phyloP scores from a whole-genome alignment of 208 protist genomes.

The Trypanosomatidae sp. region DNA sequence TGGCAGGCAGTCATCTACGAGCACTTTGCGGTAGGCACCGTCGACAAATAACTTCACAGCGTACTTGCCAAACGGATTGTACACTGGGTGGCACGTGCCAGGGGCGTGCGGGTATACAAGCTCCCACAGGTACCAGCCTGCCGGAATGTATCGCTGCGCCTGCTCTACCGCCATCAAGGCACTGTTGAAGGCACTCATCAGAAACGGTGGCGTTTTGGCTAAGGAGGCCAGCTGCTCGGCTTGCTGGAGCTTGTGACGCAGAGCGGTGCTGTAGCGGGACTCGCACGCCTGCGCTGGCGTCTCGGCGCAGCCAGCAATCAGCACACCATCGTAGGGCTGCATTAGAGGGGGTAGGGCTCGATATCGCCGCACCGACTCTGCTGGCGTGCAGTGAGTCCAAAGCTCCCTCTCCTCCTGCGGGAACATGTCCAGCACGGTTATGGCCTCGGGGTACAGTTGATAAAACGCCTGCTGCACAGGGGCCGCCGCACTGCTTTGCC shows the following conservation, averaged over 20 bases:
- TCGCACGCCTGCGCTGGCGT: slow-evolving; percentile 69
- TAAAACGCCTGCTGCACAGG: slow-evolving; percentile 39
- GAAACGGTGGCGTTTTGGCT: slow-evolving; percentile 67
- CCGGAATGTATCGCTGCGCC: slow-evolving; percentile 46
- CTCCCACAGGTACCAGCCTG: slow-evolving; percentile 87
- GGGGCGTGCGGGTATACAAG: slow-evolving; percentile 85
- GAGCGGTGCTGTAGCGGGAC: slow-evolving; percentile 80
- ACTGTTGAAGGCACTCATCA: slow-evolving; percentile 92
- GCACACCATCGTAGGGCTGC: slow-evolving; percentile 72
- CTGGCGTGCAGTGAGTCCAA: slow-evolving; percentile 34
- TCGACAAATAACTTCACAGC: slow-evolving; percentile 88
- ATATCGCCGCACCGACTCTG: slow-evolving; percentile 55
- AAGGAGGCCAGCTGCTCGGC: slow-evolving; percentile 70
- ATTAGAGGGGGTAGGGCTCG: slow-evolving; percentile 64
- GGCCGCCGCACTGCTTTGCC: slow-evolving; percentile 11
- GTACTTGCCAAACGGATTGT: slow-evolving; percentile 93
- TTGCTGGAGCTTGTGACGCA: slow-evolving; percentile 72
- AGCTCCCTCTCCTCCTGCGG: slow-evolving; percentile 34
- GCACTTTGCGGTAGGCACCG: slow-evolving; percentile 79
- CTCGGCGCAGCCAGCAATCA: slow-evolving; percentile 57
- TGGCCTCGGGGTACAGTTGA: slow-evolving; percentile 73
- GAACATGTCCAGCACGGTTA: slow-evolving; percentile 58
- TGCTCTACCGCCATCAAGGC: slow-evolving; percentile 65
- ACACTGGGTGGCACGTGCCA: slow-evolving; percentile 82
- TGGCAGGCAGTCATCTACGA: slow-evolving; percentile 86